These are phyloP conservation scores for Monsonia emarginata DNA, from an alignment of 441 rosid genomes.

Conservation along the genomic window DNA sequence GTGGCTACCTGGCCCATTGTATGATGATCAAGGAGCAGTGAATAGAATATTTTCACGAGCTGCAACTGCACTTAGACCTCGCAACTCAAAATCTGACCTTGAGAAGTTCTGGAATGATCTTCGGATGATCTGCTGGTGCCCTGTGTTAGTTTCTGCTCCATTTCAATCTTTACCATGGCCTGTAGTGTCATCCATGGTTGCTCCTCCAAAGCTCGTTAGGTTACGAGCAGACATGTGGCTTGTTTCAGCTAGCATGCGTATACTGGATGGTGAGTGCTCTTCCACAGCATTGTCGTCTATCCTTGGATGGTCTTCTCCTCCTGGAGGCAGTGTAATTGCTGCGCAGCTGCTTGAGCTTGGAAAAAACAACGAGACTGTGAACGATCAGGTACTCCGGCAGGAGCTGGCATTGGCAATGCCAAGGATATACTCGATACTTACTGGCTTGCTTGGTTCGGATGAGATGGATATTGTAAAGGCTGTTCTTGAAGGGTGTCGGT, in stretches of 20 bases:
- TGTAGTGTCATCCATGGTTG: constrained; percentile 66
- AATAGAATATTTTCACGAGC: constrained; percentile 75
- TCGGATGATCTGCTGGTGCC: constrained; percentile 92
- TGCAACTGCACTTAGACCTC: constrained; percentile 80
- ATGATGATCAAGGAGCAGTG: constrained; percentile 58
- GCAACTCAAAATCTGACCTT: constrained; percentile 61
- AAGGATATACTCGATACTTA: constrained; percentile 67
- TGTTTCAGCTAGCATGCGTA: constrained; percentile 95
- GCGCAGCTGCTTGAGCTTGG: constrained; percentile 99
- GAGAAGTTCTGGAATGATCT: constrained; percentile 88
- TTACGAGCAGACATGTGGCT: constrained; percentile 79
- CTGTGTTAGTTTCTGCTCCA: constrained; percentile 83
- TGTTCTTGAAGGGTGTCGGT: constrained; percentile 95
- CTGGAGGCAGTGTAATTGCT: constrained; percentile 93
- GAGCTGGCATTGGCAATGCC: constrained; percentile 94
- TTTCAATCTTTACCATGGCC: constrained; percentile 88
- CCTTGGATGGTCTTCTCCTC: constrained; percentile 90
- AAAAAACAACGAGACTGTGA: constrained; percentile 76
- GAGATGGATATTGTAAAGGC: constrained; percentile 97
- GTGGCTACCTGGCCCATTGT: constrained; percentile 65
- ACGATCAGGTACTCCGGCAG: constrained; percentile 68
- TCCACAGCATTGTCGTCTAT: constrained; percentile 82
- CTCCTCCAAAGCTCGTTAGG: constrained; percentile 96
- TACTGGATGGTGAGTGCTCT: constrained; percentile 91
- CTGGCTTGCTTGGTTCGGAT: constrained; percentile 70